Conservation (phyloP, 768 basidiomycete species). For the Crucibulum laeve region DNA sequence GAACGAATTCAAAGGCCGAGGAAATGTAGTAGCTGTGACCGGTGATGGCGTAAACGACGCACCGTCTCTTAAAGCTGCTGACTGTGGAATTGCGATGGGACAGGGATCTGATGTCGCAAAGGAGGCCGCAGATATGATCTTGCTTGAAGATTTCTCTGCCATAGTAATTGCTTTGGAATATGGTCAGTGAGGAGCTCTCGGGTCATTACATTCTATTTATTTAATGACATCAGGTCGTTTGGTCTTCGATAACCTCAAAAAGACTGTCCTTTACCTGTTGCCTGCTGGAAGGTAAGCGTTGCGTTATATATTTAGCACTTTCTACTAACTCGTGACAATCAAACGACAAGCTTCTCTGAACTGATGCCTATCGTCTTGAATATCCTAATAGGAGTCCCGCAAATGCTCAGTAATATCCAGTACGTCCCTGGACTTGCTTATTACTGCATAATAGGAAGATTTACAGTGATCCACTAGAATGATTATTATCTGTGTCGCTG, state of each 20-base stretch:
- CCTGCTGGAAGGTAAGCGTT: constrained; percentile 42
- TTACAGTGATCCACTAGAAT: constrained; percentile 14
- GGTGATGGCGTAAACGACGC: constrained; percentile 67
- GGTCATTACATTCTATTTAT: neutral
- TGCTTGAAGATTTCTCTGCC: constrained; percentile 63
- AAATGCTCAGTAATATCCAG: constrained; percentile 33
- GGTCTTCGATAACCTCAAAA: constrained; percentile 62
- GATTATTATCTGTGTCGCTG: constrained; percentile 48
- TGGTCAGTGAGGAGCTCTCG: constrained; percentile 18
- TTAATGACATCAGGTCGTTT: constrained; percentile 34
- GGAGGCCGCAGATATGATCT: constrained; percentile 60
- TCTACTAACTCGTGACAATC: constrained; percentile 3
- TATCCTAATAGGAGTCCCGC: constrained; percentile 30
- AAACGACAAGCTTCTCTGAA: constrained; percentile 44
- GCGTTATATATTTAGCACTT: neutral
- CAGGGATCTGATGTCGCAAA: constrained; percentile 46
- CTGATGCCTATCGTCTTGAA: constrained; percentile 57
- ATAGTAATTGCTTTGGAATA: constrained; percentile 63
- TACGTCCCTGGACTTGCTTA: constrained; percentile 19
- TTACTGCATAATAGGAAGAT: neutral
- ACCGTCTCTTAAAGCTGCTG: constrained; percentile 52
- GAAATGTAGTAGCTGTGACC: constrained; percentile 56
- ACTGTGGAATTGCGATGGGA: constrained; percentile 62
- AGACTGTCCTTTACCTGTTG: constrained; percentile 46
- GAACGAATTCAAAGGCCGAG: constrained; percentile 46